Base-by-base conservation (phyloP, 1,139 yeast species). In the Pneumocystis oryctolagi region DNA sequence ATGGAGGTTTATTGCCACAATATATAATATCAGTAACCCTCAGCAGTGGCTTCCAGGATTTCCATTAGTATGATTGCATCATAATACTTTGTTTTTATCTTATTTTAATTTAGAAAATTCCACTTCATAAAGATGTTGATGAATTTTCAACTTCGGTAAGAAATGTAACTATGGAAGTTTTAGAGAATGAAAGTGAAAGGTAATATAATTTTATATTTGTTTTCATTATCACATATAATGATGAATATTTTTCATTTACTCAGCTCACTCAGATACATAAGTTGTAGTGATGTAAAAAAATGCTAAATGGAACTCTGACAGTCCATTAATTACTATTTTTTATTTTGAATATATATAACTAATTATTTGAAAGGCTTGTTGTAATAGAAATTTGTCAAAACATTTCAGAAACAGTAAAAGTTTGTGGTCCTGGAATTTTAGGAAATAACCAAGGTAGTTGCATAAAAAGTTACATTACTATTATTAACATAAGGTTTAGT, bases 1-100 rank as follows among this genome's bases (percentile, higher is more conserved):
- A 73, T 90, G 96, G 94, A 86, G 84, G 71, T 82, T 90, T 69
- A 84, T 84, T 65, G 81, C 80, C 70, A 86, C 95, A 56, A 81
- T 87, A 80, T 82, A 84, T 74, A 78, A 81, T 64, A 64, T 69
- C 40, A 60, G 67, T 28, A 75, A 67, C 74, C 77, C 75, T 42
- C 71, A 71, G 34, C 77, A 80, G 67, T 84, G 84, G 74, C 87
- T 88, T 70, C 82, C 82, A 70, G 96, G 95, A 65, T 83, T 84
- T 65, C 89, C 89, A 67, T 76, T 82, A 58, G 80, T 78, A 61
- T 76, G 85, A 25, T 83, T 84, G 68, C 81, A 84, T 65, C 83
- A 82, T n/a, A n/a, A 69, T 77, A 77, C 47, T 37, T 79, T 79
- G 16, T 39, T 20, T 39, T 34, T 42, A 39, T 34, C 56, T 59